Conservation (phyloP, 352 stramenopile species). For the Globisporangium sylvaticum region DNA sequence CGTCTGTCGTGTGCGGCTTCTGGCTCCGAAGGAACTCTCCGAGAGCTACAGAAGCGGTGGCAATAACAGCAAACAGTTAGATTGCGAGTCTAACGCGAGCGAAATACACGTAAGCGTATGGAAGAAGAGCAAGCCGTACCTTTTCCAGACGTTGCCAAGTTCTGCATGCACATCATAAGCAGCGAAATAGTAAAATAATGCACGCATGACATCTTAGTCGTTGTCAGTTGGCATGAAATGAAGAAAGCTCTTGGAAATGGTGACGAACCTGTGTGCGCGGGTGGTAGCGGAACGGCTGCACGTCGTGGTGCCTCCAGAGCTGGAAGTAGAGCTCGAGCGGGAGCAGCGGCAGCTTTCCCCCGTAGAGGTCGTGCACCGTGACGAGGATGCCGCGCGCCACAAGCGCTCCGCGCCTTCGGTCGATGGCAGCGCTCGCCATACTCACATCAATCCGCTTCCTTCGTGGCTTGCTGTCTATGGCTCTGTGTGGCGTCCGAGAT, state of each 20-base stretch:
- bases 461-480: background rate
- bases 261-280: slow-evolving; percentile 37
- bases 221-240: background rate
- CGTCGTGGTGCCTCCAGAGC: slow-evolving; percentile 27
- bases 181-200: background rate
- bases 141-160: slow-evolving; percentile 35
- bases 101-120: background rate
- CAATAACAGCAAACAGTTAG: background rate
- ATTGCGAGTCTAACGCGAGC: background rate
- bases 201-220: background rate
- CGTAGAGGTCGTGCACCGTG: slow-evolving; percentile 67
- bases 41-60: slow-evolving; percentile 24
- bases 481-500: background rate
- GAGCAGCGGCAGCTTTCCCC: slow-evolving; percentile 31
- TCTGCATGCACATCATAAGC: slow-evolving; percentile 13
- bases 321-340: slow-evolving; percentile 50
- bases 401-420: slow-evolving; percentile 33
- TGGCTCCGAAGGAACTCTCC: slow-evolving; percentile 42
- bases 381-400: slow-evolving; percentile 53
- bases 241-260: background rate
- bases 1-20: slow-evolving; percentile 59
- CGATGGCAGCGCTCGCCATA: slow-evolving; percentile 48
- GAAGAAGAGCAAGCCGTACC: slow-evolving; percentile 16
- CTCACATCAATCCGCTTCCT: background rate
- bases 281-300: slow-evolving; percentile 49